Evolutionary conservation across 257 asterid genomes (phyloP).

Genomic region (Handroanthus guayacan): DNA sequence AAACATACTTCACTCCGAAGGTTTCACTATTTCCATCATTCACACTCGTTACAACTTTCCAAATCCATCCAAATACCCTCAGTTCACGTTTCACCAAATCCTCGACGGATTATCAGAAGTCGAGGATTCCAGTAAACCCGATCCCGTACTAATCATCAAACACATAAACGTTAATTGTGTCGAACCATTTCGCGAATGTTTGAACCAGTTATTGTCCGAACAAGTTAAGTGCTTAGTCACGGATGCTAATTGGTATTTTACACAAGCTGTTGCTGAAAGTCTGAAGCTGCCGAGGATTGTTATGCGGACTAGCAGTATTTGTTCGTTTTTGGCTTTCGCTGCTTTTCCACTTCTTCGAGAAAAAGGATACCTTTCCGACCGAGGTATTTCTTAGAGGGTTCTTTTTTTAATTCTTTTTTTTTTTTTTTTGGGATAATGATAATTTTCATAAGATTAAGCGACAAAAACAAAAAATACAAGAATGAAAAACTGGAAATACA

Average conservation of each 20-base stretch:
- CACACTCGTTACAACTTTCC: constrained; percentile 50
- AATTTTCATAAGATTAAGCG: too few species aligned
- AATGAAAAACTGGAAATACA: too few species aligned
- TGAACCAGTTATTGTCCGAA: constrained; percentile 1
- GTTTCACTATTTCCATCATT: constrained; percentile 52
- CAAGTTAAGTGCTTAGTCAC: constrained; percentile 37
- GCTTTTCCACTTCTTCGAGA: constrained; percentile 35
- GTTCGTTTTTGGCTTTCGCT: constrained; percentile 41
- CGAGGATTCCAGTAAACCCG: not conserved
- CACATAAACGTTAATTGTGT: constrained; percentile 34
- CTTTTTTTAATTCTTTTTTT: too few species aligned
- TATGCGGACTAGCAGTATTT: constrained; percentile 42
- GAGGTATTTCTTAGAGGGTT: constrained; percentile 29
- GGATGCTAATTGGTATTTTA: constrained; percentile 40
- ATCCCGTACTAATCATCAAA: constrained; percentile 28
- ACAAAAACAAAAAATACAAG: too few species aligned
- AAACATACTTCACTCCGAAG: constrained; percentile 55
- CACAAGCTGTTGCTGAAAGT: constrained; percentile 44
- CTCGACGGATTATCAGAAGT: constrained; percentile 45
- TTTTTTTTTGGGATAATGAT: too few species aligned
- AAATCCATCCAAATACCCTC: constrained; percentile 36
- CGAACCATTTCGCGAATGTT: constrained; percentile 26
- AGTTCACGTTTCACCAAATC: constrained; percentile 48
- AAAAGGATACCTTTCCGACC: constrained; percentile 38
- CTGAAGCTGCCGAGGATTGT: constrained; percentile 53